Conservation (phyloP, 768 basidiomycete genomes). For the Leucocoprinus leucothites region DNA sequence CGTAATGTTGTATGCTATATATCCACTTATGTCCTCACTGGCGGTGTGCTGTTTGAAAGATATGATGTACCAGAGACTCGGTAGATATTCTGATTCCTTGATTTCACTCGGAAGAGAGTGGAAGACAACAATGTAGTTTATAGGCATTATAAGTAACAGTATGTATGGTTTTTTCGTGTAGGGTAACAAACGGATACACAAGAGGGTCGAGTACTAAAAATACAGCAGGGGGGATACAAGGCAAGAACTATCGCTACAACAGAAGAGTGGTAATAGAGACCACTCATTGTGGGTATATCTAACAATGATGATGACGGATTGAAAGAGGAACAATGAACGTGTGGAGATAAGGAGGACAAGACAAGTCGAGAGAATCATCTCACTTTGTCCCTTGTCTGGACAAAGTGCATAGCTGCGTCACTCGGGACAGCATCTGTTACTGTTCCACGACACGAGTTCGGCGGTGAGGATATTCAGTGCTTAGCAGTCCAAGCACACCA, state of each 20-base stretch:
- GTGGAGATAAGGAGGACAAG: too few species aligned
- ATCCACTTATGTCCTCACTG: neutral
- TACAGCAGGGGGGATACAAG: constrained; percentile 12
- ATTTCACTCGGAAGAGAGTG: too few species aligned
- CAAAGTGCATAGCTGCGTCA: neutral
- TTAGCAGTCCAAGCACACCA: constrained; percentile 48
- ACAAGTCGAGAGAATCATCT: too few species aligned
- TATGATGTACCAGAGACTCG: neutral
- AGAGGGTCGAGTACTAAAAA: constrained; percentile 11
- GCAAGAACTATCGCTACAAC: constrained; percentile 13
- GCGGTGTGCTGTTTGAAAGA: neutral
- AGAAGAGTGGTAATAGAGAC: neutral
- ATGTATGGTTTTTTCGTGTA: neutral
- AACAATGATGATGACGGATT: neutral
- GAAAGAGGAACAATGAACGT: neutral
- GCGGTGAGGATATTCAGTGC: constrained; percentile 14
- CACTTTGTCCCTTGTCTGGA: too few species aligned
- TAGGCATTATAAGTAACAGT: neutral
- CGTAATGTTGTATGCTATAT: constrained; percentile 19
- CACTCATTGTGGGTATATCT: neutral
- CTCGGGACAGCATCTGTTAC: too few species aligned
- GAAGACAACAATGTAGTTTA: neutral
- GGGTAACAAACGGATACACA: neutral
- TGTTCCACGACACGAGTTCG: too few species aligned
- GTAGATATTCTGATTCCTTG: neutral